These are phyloP conservation scores for Leptographium wingfieldii DNA, from an alignment of 2,329 filamentous ascomycete species.

Conservation along the genomic window DNA sequence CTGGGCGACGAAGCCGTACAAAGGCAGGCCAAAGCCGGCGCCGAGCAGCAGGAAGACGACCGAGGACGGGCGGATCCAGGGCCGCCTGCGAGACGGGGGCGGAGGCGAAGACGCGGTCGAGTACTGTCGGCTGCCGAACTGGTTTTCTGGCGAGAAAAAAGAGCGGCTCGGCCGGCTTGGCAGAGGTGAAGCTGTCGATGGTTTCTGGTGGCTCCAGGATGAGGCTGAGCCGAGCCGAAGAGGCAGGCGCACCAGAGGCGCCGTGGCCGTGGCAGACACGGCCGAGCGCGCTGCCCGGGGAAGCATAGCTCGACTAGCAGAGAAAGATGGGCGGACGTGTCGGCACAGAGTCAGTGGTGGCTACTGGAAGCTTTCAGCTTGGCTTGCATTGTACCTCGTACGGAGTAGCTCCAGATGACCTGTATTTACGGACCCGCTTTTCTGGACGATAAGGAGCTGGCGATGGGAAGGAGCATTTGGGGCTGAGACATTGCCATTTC, in stretches of 20 bases:
- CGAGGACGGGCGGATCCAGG: constrained; percentile 1
- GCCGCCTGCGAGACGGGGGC: not conserved
- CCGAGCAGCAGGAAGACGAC: constrained; percentile 5
- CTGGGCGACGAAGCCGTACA: not conserved
- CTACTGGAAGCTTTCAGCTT: not conserved
- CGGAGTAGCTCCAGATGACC: too few species aligned
- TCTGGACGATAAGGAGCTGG: not conserved
- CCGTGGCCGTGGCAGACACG: not conserved
- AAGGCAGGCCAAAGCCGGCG: not conserved
- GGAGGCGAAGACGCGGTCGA: not conserved
- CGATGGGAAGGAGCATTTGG: too few species aligned
- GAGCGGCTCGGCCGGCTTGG: too few species aligned
- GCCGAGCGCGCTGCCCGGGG: not conserved
- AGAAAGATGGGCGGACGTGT: not conserved
- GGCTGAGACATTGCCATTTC: too few species aligned
- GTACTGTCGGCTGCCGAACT: not conserved
- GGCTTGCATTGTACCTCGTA: not conserved
- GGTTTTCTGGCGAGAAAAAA: too few species aligned
- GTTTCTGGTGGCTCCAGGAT: not conserved
- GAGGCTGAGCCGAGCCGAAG: not conserved
- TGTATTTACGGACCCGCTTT: not conserved
- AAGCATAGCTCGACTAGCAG: not conserved
- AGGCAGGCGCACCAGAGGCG: not conserved
- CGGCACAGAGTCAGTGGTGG: not conserved
- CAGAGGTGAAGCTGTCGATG: not conserved